These are phyloP conservation scores for Scopulariopsis brevicaulis DNA, from an alignment of 2,329 filamentous ascomycete species.

Conservation along the genomic window DNA sequence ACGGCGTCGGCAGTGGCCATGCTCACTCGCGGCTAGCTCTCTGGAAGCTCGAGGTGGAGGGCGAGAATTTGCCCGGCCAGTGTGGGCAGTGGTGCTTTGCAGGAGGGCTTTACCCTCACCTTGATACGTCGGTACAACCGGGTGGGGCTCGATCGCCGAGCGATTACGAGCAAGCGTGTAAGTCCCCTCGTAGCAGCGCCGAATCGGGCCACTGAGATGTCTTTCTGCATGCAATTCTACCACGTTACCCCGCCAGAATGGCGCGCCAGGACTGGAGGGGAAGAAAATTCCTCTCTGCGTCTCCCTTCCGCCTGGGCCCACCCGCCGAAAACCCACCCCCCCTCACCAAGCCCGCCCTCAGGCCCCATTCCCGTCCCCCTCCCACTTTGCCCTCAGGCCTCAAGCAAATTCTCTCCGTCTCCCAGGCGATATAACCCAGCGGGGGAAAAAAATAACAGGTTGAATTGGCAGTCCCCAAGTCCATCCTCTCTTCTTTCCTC, in stretches of 20 bases:
- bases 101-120: conserved; percentile 3
- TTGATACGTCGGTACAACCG: not conserved
- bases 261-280: not conserved
- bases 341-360: conserved; percentile 2
- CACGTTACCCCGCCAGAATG: not conserved
- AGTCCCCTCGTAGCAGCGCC: not conserved
- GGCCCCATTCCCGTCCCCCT: not conserved
- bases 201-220: not conserved
- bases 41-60: not conserved
- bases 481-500: conserved; percentile 5
- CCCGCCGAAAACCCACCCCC: conserved; percentile 1
- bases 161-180: not conserved
- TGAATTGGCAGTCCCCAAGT: not conserved
- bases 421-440: not conserved
- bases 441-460: not conserved
- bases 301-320: not conserved
- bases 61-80: not conserved
- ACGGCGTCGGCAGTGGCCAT: not conserved
- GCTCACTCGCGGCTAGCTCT: not conserved
- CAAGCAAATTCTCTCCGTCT: conserved; percentile 3
- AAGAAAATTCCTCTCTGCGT: not conserved
- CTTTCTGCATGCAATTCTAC: not conserved
- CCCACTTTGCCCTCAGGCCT: not conserved
- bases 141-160: not conserved
- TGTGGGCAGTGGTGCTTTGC: not conserved